A percentile compares a stretch with the other conserved stretches of the same genome.
These are phyloP conservation scores for Sporothrix dimorphospora DNA, from an alignment of 2,329 filamentous ascomycete species.

Conservation along the genomic window DNA sequence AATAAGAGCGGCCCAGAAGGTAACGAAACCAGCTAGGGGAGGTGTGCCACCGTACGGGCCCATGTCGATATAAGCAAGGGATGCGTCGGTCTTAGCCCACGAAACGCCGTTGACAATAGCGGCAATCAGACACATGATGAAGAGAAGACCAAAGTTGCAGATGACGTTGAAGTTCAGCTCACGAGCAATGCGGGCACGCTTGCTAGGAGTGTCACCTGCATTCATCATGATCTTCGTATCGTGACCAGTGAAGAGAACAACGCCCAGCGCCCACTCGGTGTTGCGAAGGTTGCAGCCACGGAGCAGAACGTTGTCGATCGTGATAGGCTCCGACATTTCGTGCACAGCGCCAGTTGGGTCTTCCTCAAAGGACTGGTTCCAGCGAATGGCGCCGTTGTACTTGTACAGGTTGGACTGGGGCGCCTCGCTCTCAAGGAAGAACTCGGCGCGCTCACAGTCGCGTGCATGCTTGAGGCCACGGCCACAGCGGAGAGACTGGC, in stretches of 20 bases:
- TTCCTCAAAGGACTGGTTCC: constrained; percentile 71
- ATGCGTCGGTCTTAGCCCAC: constrained; percentile 76
- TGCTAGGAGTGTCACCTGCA: constrained; percentile 90
- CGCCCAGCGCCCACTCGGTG: constrained; percentile 91
- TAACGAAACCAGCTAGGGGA: constrained; percentile 85
- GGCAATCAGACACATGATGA: constrained; percentile 84
- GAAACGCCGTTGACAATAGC: constrained; percentile 82
- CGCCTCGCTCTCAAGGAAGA: constrained; percentile 84
- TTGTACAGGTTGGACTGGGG: constrained; percentile 94
- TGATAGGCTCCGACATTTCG: constrained; percentile 88
- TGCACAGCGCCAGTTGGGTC: constrained; percentile 64
- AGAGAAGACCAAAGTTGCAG: constrained; percentile 90
- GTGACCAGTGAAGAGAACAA: constrained; percentile 91
- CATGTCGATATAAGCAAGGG: constrained; percentile 80
- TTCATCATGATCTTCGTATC: constrained; percentile 99
- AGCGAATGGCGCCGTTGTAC: constrained; percentile 87
- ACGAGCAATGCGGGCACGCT: constrained; percentile 85
- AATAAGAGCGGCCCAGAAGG: constrained; percentile 93
- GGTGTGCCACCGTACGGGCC: constrained; percentile 77
- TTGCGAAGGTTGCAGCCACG: constrained; percentile 93
- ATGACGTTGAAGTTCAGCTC: constrained; percentile 97
- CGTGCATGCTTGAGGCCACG: constrained; percentile 81
- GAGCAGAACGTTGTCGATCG: constrained; percentile 92
- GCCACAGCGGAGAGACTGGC: constrained; percentile 85
- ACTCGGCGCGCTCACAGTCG: constrained; percentile 89